These are phyloP conservation scores for Candida sakaeoensis DNA, from an alignment of 805 yeast genomes.

Conservation along the genomic window DNA sequence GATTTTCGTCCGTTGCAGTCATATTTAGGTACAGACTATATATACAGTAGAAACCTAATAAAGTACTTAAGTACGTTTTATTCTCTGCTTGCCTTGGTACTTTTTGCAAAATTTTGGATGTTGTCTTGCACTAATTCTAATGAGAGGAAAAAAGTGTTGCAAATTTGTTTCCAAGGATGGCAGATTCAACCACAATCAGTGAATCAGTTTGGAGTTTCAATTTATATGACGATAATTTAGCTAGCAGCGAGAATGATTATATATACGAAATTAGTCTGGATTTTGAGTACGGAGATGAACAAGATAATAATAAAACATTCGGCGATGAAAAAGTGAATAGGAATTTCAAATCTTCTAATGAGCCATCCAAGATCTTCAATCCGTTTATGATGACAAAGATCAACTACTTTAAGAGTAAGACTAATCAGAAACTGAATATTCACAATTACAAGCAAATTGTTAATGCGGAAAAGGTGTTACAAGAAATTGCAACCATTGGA, in stretches of 20 bases:
- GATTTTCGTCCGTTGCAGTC: no score
- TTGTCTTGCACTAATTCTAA: no score
- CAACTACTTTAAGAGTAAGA: conserved; percentile 8
- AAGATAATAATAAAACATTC: no score
- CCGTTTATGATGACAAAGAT: conserved; percentile 7
- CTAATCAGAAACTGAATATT: background rate
- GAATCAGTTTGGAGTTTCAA: conserved; percentile 7
- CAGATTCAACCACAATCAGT: background rate
- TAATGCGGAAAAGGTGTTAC: background rate
- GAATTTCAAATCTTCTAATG: background rate
- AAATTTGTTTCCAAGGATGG: conserved; percentile 1
- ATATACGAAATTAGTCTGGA: background rate
- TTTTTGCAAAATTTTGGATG: no score
- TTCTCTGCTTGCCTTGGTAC: no score
- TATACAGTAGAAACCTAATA: no score
- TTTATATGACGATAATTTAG: conserved; percentile 7
- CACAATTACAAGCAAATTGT: background rate
- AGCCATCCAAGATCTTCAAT: conserved; percentile 1
- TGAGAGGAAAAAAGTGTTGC: conserved; percentile 6
- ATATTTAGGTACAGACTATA: no score
- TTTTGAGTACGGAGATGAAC: background rate
- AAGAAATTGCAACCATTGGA: background rate
- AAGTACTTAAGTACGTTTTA: no score
- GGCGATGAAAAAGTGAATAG: no score
- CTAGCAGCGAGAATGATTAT: background rate